Conservation (phyloP, 2,329 filamentous ascomycete species). For the Juglanconis oblonga region DNA sequence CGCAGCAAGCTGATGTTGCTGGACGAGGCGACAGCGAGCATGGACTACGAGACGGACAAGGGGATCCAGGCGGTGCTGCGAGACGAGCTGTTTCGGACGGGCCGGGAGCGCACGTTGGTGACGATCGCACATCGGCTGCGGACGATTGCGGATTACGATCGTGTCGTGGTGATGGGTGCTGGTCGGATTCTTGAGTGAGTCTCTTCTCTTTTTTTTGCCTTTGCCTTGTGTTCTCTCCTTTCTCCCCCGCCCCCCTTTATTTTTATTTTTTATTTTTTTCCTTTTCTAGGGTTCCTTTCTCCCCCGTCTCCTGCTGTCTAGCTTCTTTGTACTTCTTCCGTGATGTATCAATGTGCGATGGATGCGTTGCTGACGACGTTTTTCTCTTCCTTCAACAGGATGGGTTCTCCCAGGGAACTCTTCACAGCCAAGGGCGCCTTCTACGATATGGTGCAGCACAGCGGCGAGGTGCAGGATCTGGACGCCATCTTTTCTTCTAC, state of each 20-base stretch:
- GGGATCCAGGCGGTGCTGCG: slow-evolving; percentile 54
- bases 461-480: slow-evolving; percentile 49
- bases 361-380: slow-evolving; percentile 5
- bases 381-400: slow-evolving; percentile 24
- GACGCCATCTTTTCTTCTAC: slow-evolving; percentile 23
- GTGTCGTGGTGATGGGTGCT: slow-evolving; percentile 54
- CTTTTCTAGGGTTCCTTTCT: too few relatives aligned
- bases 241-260: not conserved
- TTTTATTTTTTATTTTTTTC: too few relatives aligned
- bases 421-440: slow-evolving; percentile 45
- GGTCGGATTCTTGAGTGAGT: slow-evolving; percentile 48
- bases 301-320: too few relatives aligned
- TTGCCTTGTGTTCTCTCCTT: not conserved
- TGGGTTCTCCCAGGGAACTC: slow-evolving; percentile 45
- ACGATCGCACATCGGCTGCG: slow-evolving; percentile 57
- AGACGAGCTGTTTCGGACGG: slow-evolving; percentile 42
- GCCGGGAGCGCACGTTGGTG: slow-evolving; percentile 48
- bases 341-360: too few relatives aligned
- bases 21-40: slow-evolving; percentile 58
- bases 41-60: slow-evolving; percentile 56
- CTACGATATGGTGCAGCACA: slow-evolving; percentile 54
- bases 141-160: slow-evolving; percentile 60
- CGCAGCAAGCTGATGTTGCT: slow-evolving; percentile 54
- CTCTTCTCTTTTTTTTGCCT: too few relatives aligned
- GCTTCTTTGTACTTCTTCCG: too few relatives aligned